A percentile compares a stretch with the other conserved stretches of the same genome.
phyloP scores from a whole-genome alignment of 2,329 filamentous ascomycete species.

The Neophaeococcomyces aloes region DNA sequence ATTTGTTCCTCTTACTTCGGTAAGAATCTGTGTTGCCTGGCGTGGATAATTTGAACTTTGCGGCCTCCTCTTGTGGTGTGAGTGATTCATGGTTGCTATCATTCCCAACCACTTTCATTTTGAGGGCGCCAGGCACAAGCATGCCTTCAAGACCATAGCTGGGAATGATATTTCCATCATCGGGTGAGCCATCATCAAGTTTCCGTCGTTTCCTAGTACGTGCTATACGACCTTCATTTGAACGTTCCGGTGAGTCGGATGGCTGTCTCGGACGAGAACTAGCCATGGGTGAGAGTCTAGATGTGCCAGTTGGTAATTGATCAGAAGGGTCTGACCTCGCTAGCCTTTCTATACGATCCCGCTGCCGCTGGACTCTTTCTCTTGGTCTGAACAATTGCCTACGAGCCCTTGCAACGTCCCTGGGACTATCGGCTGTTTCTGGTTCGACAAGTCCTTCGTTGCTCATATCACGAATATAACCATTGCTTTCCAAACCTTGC shows the following conservation, averaged over 20 bases:
- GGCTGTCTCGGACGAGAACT: neutral
- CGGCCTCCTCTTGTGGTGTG: neutral
- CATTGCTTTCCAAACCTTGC: slow-evolving; percentile 22
- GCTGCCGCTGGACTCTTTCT: slow-evolving; percentile 20
- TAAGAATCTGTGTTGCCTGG: slow-evolving; percentile 76
- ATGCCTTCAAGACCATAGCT: slow-evolving; percentile 81
- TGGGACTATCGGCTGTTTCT: slow-evolving; percentile 11
- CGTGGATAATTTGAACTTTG: neutral
- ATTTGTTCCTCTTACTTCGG: slow-evolving; percentile 76
- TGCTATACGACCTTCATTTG: neutral
- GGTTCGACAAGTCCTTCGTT: slow-evolving; percentile 5
- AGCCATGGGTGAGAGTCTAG: neutral
- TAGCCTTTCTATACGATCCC: slow-evolving; percentile 11
- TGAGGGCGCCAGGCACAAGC: slow-evolving; percentile 68
- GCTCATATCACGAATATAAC: neutral
- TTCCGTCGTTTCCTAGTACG: slow-evolving; percentile 57
- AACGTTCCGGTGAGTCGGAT: neutral
- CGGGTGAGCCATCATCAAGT: slow-evolving; percentile 52
- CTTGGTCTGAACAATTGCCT: slow-evolving; percentile 22
- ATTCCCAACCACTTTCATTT: slow-evolving; percentile 42
- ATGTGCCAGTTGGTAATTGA: neutral
- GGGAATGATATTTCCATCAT: slow-evolving; percentile 44
- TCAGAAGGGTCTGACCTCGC: slow-evolving; percentile 3
- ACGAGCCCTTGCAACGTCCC: slow-evolving; percentile 18
- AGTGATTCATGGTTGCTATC: neutral